These are phyloP conservation scores for Panicum hallii DNA, from an alignment of 202 grass and related monocot species.

Conservation along the genomic window DNA sequence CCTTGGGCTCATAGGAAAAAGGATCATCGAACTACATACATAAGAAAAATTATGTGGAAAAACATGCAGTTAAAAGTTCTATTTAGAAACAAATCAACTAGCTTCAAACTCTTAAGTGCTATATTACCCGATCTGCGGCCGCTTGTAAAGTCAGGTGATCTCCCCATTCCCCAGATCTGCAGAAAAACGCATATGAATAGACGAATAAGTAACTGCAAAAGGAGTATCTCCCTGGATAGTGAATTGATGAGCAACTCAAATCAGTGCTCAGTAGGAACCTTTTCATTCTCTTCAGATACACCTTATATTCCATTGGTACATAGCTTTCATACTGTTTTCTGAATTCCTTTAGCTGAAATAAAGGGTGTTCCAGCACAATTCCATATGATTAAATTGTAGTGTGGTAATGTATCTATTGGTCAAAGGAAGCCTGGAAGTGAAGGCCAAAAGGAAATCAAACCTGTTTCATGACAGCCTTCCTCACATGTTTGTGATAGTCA, in stretches of 20 bases:
- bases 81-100: slow-evolving; percentile 38
- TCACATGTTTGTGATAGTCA: slow-evolving; percentile 93
- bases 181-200: slow-evolving; percentile 27
- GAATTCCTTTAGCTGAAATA: slow-evolving; percentile 87
- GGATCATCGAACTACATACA: background rate
- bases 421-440: background rate
- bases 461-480: slow-evolving; percentile 87
- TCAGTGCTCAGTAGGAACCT: slow-evolving; percentile 56
- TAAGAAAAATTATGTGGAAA: slow-evolving; percentile 10
- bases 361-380: slow-evolving; percentile 40
- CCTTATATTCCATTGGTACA: slow-evolving; percentile 99
- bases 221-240: background rate
- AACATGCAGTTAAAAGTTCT: slow-evolving; percentile 27
- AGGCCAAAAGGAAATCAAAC: slow-evolving; percentile 38
- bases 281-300: slow-evolving; percentile 95
- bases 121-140: slow-evolving; percentile 85
- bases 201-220: background rate
- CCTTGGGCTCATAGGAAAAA: background rate
- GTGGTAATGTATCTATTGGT: background rate
- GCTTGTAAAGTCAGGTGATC: slow-evolving; percentile 98
- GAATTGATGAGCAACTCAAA: slow-evolving; percentile 6
- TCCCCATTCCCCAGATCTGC: slow-evolving; percentile 97
- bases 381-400: slow-evolving; percentile 17
- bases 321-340: slow-evolving; percentile 89
- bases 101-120: slow-evolving; percentile 23